phyloP scores from a whole-genome alignment of 371 early-diverging fungal genomes.

The Haplosporangium sp. region DNA sequence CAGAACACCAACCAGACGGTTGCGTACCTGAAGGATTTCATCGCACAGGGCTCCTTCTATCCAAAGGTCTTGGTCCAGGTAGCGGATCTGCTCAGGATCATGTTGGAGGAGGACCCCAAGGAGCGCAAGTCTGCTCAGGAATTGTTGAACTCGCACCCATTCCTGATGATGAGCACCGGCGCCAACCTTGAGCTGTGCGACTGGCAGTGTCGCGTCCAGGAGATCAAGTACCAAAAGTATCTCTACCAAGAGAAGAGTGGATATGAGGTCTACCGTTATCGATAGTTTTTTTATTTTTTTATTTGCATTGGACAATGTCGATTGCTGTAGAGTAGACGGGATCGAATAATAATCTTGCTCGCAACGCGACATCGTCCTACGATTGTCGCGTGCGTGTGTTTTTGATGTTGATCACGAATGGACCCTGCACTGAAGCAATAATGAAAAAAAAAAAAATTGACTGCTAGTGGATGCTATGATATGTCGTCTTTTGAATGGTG shows the following conservation, averaged over 20 bases:
- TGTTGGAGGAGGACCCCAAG: constrained; percentile 42
- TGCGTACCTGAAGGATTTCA: constrained; percentile 56
- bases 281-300: constrained; percentile 7
- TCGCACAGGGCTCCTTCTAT: constrained; percentile 24
- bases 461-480: no score
- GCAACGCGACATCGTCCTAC: background rate
- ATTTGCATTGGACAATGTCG: background rate
- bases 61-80: constrained; percentile 41
- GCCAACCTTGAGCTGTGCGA: constrained; percentile 42
- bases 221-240: constrained; percentile 55
- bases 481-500: no score
- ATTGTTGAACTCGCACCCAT: constrained; percentile 36
- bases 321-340: no score
- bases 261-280: constrained; percentile 48
- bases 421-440: no score
- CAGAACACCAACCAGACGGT: constrained; percentile 65
- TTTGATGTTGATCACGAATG: no score
- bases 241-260: constrained; percentile 31
- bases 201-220: constrained; percentile 49
- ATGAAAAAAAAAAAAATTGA: no score
- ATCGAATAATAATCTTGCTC: background rate
- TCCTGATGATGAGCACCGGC: constrained; percentile 7
- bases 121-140: constrained; percentile 41
- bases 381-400: no score
- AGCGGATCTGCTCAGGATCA: constrained; percentile 41